Evolutionary conservation across 140 eudicot genomes (phyloP).

Genomic region (Cichorium intybus): DNA sequence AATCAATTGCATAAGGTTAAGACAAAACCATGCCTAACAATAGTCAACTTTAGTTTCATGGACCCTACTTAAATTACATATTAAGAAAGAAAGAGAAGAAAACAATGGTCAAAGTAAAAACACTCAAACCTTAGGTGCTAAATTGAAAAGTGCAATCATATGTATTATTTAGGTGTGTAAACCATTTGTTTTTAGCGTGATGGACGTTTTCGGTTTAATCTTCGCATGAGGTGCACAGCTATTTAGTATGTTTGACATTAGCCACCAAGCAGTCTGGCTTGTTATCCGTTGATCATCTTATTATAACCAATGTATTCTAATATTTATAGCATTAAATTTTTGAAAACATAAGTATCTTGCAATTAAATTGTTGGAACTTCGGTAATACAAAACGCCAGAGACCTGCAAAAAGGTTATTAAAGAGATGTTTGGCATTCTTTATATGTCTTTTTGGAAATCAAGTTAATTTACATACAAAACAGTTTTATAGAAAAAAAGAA

Average conservation of each 20-base stretch:
- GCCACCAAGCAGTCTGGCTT: conserved; percentile 13
- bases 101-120: conserved; percentile 27
- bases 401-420: background rate
- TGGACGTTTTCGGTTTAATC: conserved; percentile 19
- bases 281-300: background rate
- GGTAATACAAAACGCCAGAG: background rate
- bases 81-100: background rate
- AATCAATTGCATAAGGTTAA: conserved; percentile 31
- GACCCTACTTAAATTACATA: conserved; percentile 23
- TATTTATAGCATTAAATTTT: background rate
- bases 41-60: conserved; percentile 35
- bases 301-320: background rate
- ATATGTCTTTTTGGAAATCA: no score
- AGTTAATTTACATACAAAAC: no score
- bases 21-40: conserved; percentile 35
- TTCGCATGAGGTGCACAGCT: conserved; percentile 28
- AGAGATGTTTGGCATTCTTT: background rate
- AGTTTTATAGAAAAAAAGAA: no score
- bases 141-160: conserved; percentile 28
- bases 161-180: conserved; percentile 36
- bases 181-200: conserved; percentile 32
- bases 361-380: background rate
- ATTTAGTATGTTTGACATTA: background rate
- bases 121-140: conserved; percentile 15
- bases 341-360: background rate